phyloP scores from a whole-genome alignment of 257 asterid genomes.

The Petunia axillaris region DNA sequence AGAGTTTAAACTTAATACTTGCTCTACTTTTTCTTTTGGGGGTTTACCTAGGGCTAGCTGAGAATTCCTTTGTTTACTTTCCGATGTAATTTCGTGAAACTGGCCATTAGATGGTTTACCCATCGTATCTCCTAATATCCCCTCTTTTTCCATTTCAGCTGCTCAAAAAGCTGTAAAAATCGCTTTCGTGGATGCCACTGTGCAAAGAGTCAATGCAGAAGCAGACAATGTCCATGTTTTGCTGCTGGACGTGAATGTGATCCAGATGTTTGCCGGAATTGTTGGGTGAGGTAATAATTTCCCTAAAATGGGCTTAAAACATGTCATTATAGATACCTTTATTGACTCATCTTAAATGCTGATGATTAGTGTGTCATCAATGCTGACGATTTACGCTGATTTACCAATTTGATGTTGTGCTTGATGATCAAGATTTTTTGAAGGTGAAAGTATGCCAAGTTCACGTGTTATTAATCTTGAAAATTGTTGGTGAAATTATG shows the following conservation, averaged over 20 bases:
- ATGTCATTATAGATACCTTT: not conserved
- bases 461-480: too few relatives aligned
- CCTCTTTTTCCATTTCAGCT: slow-evolving; percentile 51
- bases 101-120: not conserved
- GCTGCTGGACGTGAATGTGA: slow-evolving; percentile 99
- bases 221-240: slow-evolving; percentile 99
- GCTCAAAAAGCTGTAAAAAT: slow-evolving; percentile 92
- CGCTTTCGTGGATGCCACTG: slow-evolving; percentile 99
- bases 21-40: not conserved
- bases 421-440: not conserved
- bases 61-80: not conserved
- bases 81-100: not conserved
- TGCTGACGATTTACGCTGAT: not conserved
- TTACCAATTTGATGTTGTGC: not conserved
- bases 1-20: not conserved
- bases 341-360: not conserved
- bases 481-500: too few relatives aligned
- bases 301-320: not conserved
- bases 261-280: slow-evolving; percentile 98
- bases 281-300: slow-evolving; percentile 85
- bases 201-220: slow-evolving; percentile 98
- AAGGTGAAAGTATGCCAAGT: too few relatives aligned
- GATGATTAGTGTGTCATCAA: not conserved
- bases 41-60: slow-evolving; percentile 9
- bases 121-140: not conserved